These are phyloP conservation scores for Globisporangium cystogenes DNA, from an alignment of 352 stramenopile species.

Conservation along the genomic window DNA sequence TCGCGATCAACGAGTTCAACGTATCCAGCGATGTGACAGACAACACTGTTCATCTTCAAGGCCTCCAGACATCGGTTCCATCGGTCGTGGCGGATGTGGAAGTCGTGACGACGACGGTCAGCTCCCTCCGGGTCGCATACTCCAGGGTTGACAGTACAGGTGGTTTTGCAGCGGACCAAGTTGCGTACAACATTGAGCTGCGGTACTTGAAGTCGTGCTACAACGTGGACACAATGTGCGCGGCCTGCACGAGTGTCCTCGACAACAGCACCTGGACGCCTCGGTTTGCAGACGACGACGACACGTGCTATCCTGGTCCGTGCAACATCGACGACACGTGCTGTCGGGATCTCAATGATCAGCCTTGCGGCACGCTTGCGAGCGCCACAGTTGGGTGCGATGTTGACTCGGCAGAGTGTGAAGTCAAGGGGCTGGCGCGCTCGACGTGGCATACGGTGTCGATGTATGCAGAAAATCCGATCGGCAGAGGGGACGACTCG, in stretches of 20 bases:
- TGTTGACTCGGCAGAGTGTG: constrained; percentile 7
- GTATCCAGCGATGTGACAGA: constrained; percentile 11
- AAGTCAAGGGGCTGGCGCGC: constrained; percentile 20
- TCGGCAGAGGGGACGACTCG: constrained; percentile 27
- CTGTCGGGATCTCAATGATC: constrained; percentile 18
- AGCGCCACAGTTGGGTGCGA: constrained; percentile 14
- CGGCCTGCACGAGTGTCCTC: constrained; percentile 13
- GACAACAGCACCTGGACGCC: not conserved
- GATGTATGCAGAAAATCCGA: constrained; percentile 24
- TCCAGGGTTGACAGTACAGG: constrained; percentile 19
- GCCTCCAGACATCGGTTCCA: constrained; percentile 12
- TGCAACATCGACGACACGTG: constrained; percentile 6
- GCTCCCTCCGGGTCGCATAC: constrained; percentile 24
- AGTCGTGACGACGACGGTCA: constrained; percentile 16
- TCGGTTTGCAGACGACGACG: not conserved
- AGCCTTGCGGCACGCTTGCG: constrained; percentile 18
- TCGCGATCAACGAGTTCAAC: constrained; percentile 42
- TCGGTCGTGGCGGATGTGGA: constrained; percentile 13
- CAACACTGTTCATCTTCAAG: constrained; percentile 16
- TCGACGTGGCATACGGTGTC: constrained; percentile 24
- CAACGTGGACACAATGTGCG: constrained; percentile 10
- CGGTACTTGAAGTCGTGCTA: constrained; percentile 26
- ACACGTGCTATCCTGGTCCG: constrained; percentile 3
- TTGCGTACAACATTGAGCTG: constrained; percentile 18
- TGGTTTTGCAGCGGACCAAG: constrained; percentile 13